Evolutionary conservation across 2,329 filamentous ascomycete genomes (phyloP), one percentile per base, ranked within the genome.

Genomic region (Pseudocercospora ulei): DNA sequence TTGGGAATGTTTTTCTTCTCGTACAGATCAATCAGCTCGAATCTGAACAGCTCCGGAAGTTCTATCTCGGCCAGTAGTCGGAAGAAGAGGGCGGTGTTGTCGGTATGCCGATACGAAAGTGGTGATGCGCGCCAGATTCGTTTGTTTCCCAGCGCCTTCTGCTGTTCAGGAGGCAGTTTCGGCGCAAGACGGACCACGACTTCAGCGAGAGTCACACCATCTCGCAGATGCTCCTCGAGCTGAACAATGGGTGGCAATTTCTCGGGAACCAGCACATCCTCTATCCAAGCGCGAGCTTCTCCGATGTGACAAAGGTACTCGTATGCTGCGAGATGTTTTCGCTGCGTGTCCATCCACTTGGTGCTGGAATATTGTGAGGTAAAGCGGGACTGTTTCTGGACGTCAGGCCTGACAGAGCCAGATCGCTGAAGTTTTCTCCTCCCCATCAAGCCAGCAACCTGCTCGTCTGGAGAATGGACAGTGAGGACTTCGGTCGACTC

Each of bases 1-100:
- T 96, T 98, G 3, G 90, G 90, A 1, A 96, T 92, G 55, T 98
- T 98, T 65, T 98, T 98, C 70, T 96, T 98, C 64, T 98, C 92
- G 66, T 98, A 98, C 7, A 98, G 67, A 62, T 98, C 90, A 48
- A 96, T 93, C 29, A 96, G 71, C 61, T 98, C 90, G 61, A 98
- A 98, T 41, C 88, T 78, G 62, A 98, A 98, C 11, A 98, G 73
- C 53, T 98, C 92, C 1, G 90, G 90, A 2, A 98, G 68, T 55
- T 94, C 82, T 5, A 95, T 78, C 44, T 95, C 84, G 48, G 88
- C 83, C 1, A 98, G 72, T 50, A 93, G 94, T 41, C 82, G 78
- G 65, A 96, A 96, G 66, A 98, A 98, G 33, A 90, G 75, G 27
- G 86, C 88, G 48, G 96, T 95, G 51, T 98, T 98, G 71, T 98